Evolutionary conservation across 805 yeast species (phyloP).

Genomic region (Gaillardinia entomophila): DNA sequence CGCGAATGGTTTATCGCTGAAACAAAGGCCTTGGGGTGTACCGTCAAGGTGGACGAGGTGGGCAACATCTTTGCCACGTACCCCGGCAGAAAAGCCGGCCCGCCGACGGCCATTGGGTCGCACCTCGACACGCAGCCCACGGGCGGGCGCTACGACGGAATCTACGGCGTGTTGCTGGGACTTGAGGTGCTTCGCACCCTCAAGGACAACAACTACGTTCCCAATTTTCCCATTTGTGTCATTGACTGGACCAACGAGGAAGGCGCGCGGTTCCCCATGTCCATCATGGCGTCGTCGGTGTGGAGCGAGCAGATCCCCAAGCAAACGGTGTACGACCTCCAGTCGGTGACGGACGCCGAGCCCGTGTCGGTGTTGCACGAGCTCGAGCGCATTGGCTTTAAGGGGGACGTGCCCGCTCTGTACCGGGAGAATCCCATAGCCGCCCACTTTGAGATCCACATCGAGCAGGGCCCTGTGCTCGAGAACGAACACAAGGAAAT

Average conservation of each 20-base stretch:
- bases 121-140: conserved; percentile 76
- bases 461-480: conserved; percentile 71
- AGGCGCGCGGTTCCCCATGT: conserved; percentile 71
- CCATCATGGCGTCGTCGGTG: conserved; percentile 61
- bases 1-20: conserved; percentile 62
- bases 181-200: conserved; percentile 62
- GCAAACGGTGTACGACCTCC: conserved; percentile 45
- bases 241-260: conserved; percentile 75
- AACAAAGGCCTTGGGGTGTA: conserved; percentile 49
- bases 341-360: conserved; percentile 48
- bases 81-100: conserved; percentile 46
- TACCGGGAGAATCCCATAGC: conserved; percentile 49
- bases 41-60: conserved; percentile 53
- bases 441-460: conserved; percentile 70
- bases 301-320: conserved; percentile 51
- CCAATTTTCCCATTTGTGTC: conserved; percentile 62
- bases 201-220: conserved; percentile 50
- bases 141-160: conserved; percentile 75
- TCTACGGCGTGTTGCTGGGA: conserved; percentile 62
- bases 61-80: conserved; percentile 66
- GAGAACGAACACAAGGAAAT: conserved; percentile 51
- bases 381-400: conserved; percentile 55
- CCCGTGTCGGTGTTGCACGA: conserved; percentile 48
- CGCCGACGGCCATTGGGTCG: conserved; percentile 66
- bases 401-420: conserved; percentile 46